Evolutionary conservation across 345 rosid species (phyloP).

Genomic region (Gossypium australe): DNA sequence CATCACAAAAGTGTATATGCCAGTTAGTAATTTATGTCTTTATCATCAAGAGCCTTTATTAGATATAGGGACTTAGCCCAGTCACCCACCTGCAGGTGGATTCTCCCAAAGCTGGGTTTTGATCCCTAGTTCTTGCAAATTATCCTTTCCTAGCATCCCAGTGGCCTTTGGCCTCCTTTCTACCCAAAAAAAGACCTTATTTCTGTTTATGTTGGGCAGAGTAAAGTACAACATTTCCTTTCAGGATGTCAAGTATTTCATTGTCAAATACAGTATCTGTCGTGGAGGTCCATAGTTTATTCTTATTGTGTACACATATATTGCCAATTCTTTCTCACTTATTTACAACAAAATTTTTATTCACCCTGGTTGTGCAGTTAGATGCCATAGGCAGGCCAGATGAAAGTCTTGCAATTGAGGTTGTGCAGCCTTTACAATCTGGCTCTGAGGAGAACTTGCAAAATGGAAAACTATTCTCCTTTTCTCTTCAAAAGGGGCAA

Average conservation of each 20-base stretch:
- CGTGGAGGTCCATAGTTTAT: not conserved
- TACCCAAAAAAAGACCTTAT: not conserved
- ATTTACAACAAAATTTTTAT: slow-evolving; percentile 13
- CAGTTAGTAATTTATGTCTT: not conserved
- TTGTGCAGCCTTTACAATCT: slow-evolving; percentile 59
- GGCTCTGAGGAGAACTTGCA: slow-evolving; percentile 47
- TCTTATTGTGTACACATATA: slow-evolving; percentile 3
- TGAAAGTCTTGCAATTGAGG: slow-evolving; percentile 81
- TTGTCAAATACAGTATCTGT: slow-evolving; percentile 10
- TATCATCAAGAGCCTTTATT: slow-evolving; percentile 4
- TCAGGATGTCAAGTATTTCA: not conserved
- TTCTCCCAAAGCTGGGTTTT: not conserved
- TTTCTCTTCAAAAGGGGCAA: slow-evolving; percentile 90
- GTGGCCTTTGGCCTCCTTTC: not conserved
- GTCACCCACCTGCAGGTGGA: not conserved
- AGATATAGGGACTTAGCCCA: not conserved
- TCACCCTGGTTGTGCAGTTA: slow-evolving; percentile 52
- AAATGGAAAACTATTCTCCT: slow-evolving; percentile 67
- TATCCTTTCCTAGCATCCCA: not conserved
- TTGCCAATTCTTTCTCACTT: slow-evolving; percentile 5
- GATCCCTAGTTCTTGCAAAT: not conserved
- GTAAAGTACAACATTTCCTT: not conserved
- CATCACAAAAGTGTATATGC: not conserved
- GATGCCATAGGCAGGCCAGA: slow-evolving; percentile 88
- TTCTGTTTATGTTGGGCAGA: not conserved